Evolutionary conservation across 1,284 basidiomycete genomes (phyloP).

Genomic region (Trametes polyzona): DNA sequence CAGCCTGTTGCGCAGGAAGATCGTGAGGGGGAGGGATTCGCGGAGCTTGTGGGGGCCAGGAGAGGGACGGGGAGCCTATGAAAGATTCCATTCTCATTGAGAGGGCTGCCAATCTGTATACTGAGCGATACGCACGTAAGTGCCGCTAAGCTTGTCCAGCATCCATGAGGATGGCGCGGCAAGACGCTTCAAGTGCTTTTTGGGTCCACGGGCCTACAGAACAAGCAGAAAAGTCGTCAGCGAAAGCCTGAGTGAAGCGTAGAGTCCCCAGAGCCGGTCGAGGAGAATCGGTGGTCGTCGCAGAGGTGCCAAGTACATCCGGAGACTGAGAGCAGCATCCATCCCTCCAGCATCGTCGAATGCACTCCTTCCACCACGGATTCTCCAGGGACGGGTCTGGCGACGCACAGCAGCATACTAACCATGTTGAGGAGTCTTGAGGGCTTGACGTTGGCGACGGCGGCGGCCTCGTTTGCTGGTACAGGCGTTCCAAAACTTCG

Average conservation of each 20-base stretch:
- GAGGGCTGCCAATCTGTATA: background rate
- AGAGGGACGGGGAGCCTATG: constrained; percentile 91
- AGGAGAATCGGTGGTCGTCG: constrained; percentile 14
- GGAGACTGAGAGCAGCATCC: constrained; percentile 34
- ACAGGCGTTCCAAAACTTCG: constrained; percentile 23
- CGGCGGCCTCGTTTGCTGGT: constrained; percentile 34
- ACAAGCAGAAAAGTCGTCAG: constrained; percentile 21
- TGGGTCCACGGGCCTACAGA: constrained; percentile 92
- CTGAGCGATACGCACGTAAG: constrained; percentile 73
- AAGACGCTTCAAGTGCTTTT: constrained; percentile 99
- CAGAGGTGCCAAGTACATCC: constrained; percentile 36
- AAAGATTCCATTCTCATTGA: background rate
- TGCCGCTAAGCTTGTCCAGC: constrained; percentile 98
- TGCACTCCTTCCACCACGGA: constrained; percentile 20
- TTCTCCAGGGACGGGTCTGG: constrained; percentile 21
- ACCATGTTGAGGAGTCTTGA: constrained; percentile 46
- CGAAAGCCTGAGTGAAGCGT: constrained; percentile 11
- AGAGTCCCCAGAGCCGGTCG: constrained; percentile 21
- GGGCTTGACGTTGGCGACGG: constrained; percentile 41
- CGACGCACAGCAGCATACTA: constrained; percentile 34
- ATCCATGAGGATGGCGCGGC: constrained; percentile 99
- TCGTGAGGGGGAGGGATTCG: constrained; percentile 92
- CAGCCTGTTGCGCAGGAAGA: constrained; percentile 98
- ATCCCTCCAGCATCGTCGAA: constrained; percentile 28
- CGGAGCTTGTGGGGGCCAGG: constrained; percentile 99